These are phyloP conservation scores for Creolimax fragrantissima DNA, from an alignment of 78 protist species.

Conservation along the genomic window DNA sequence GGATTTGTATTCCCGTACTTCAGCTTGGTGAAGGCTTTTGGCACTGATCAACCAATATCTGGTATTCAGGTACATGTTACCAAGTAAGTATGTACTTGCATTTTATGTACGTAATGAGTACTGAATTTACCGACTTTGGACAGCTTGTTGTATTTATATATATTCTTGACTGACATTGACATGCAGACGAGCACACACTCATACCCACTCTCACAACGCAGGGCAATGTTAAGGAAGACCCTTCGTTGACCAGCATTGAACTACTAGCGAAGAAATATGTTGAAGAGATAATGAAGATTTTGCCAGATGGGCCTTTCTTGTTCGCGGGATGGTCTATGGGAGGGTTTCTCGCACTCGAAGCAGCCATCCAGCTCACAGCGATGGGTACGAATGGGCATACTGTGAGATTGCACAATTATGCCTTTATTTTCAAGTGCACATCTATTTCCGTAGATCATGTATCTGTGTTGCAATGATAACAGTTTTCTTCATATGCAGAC, in stretches of 20 bases:
- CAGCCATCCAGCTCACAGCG: neutral
- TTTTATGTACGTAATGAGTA: no score
- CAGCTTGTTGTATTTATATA: no score
- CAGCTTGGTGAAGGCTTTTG: neutral
- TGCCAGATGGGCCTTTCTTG: constrained; percentile 1
- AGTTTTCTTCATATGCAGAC: no score
- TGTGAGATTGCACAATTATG: no score
- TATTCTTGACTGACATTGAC: no score
- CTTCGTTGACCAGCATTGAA: neutral
- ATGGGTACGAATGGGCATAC: neutral
- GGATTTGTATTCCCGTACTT: constrained; percentile 19
- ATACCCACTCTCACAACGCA: no score
- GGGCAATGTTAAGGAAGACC: neutral
- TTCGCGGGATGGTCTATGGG: constrained; percentile 31
- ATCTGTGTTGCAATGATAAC: no score
- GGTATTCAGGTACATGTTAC: constrained; percentile 4
- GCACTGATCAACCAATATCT: neutral
- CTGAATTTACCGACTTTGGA: no score
- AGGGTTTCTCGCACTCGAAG: neutral
- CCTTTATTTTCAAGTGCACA: no score
- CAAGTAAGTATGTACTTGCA: no score
- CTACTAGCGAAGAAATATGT: neutral
- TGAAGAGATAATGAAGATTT: neutral
- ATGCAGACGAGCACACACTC: no score
- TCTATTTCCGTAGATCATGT: no score